Conservation (phyloP, 176 grass and related monocot genomes). For the Oryza meyeriana region DNA sequence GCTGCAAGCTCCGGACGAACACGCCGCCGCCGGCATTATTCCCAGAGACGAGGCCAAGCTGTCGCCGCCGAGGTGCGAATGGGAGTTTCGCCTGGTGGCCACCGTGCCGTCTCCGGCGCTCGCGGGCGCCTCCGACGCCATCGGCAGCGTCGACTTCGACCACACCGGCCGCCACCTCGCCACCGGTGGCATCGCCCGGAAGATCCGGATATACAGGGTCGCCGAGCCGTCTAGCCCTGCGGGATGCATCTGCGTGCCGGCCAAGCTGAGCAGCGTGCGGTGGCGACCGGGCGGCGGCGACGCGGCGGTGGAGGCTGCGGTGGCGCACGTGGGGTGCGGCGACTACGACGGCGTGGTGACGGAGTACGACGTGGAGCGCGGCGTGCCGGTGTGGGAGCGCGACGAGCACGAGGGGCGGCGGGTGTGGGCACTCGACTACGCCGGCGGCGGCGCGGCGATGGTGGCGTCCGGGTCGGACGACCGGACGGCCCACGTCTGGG, state of each 20-base stretch:
- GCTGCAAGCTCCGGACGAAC: neutral
- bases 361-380: conserved; percentile 80
- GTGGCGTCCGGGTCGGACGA: conserved; percentile 83
- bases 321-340: conserved; percentile 50
- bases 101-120: conserved; percentile 59
- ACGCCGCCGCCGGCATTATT: neutral
- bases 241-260: conserved; percentile 81
- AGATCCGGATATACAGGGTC: conserved; percentile 68
- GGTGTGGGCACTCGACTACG: conserved; percentile 89
- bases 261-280: conserved; percentile 94
- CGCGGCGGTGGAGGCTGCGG: neutral
- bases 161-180: conserved; percentile 59
- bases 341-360: conserved; percentile 98
- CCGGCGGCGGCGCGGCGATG: conserved; percentile 27
- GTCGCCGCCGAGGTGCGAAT: conserved; percentile 52
- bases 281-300: conserved; percentile 38
- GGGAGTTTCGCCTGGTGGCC: conserved; percentile 68
- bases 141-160: conserved; percentile 78
- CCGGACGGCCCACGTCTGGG: conserved; percentile 74
- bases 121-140: conserved; percentile 49
- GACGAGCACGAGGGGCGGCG: conserved; percentile 84
- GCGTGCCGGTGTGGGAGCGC: conserved; percentile 56
- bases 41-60: conserved; percentile 1
- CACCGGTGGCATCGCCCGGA: conserved; percentile 86
- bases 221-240: conserved; percentile 2